phyloP scores from a whole-genome alignment of 225 moss, liverwort and hornwort genomes.

The Lunularia cruciata region DNA sequence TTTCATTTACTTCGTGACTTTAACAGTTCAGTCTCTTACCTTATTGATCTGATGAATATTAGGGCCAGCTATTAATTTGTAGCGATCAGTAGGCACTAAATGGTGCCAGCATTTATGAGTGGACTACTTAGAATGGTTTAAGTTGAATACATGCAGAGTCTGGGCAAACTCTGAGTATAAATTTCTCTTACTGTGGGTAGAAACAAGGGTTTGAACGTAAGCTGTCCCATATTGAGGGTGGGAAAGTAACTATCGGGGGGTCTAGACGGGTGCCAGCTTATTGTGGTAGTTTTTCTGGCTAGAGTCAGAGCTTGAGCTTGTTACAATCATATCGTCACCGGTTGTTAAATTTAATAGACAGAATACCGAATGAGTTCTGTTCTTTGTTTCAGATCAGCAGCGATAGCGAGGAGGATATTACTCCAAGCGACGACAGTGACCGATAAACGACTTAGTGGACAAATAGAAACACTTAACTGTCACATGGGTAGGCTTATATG shows the following conservation, averaged over 20 bases:
- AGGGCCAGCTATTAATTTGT: no score
- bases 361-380: neutral
- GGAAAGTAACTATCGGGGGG: neutral
- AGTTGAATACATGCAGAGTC: no score
- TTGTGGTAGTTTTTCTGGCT: neutral
- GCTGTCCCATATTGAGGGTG: no score
- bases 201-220: no score
- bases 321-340: neutral
- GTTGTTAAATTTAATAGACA: neutral
- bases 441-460: no score
- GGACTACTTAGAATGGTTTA: neutral
- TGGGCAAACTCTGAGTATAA: no score
- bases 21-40: neutral
- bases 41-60: neutral
- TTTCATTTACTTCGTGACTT: neutral
- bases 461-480: no score
- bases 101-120: neutral
- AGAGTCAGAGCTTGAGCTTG: no score
- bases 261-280: neutral
- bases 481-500: no score
- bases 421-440: constrained; percentile 8
- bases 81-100: neutral
- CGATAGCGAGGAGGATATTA: neutral
- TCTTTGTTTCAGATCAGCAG: constrained; percentile 13
- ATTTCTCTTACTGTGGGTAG: no score